Evolutionary conservation across 2,329 filamentous ascomycete genomes (phyloP), one percentile per base, ranked within the genome.

Genomic region (Escovopsis sp.): DNA sequence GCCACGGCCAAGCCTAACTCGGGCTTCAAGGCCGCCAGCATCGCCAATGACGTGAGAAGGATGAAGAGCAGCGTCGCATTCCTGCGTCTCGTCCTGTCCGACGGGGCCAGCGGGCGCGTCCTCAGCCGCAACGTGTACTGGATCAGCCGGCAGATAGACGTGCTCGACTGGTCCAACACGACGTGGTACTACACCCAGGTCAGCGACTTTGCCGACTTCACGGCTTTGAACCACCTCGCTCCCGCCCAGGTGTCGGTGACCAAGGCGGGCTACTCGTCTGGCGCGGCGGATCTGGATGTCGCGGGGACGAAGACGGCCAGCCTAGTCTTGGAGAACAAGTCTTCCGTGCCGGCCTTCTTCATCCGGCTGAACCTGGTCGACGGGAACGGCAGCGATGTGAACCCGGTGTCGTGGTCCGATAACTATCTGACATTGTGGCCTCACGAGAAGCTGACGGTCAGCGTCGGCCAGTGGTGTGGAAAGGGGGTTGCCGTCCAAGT

Each of bases 341-440:
- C 70, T 0, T 42, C 57, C 0, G 53, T 70, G 0, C 76, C 76
- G 0, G 76, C 75, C 0, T 69, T 79, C 37, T 80, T 80, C 46
- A 48, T 80, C 8, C 59, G 66, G 2, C 41, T 79, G 27, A 66
- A 65, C 37, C 52, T 76, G 1, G 60, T 75, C 0, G 63, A 74
- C 45, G 46, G 41, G 2, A 44, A 53, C 0, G 64, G 64, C 0
- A 48, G 57, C 0, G 71, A 75, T 39, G 60, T 76, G 0, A 47
- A 65, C 5, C 71, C 74, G 0, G 64, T 74, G 1, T 59, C 61
- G 15, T 80, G 76, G 74, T 69, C 67, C 1, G 75, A 79, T 46
- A 80, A 80, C 45, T 80, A 79, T 45, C 59, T 80, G 11, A 78
- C 74, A 2, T 54, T 80, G 9, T 77, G 70, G 64, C 73, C 75